These are phyloP conservation scores for Firmiana major DNA, from an alignment of 345 rosid genomes.

Conservation along the genomic window DNA sequence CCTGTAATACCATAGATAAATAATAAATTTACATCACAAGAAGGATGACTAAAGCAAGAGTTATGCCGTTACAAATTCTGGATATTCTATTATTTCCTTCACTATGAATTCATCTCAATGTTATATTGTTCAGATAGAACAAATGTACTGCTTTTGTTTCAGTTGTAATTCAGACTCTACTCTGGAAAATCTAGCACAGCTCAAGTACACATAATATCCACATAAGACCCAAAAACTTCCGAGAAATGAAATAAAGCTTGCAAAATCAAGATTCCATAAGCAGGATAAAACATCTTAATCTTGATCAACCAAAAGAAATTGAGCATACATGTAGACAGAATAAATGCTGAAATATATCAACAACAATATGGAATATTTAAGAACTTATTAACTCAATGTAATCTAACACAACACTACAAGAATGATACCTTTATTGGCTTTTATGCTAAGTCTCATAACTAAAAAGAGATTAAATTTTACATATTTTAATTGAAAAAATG, in stretches of 20 bases:
- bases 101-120: neutral
- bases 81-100: neutral
- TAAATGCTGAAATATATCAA: conserved; percentile 5
- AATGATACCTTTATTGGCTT: neutral
- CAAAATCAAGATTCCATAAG: neutral
- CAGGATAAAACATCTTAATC: neutral
- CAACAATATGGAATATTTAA: neutral
- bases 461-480: neutral
- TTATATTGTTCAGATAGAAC: neutral
- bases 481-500: neutral
- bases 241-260: neutral
- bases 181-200: neutral
- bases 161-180: neutral
- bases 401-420: neutral
- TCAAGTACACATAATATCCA: neutral
- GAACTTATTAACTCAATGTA: neutral
- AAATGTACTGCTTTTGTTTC: neutral
- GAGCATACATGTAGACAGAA: neutral
- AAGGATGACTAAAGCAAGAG: conserved; percentile 15
- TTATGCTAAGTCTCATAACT: neutral
- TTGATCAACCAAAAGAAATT: neutral
- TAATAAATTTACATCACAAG: conserved; percentile 16
- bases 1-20: conserved; percentile 32
- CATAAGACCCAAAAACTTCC: neutral
- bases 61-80: neutral